Conservation (phyloP, 2,329 filamentous ascomycete genomes). For the Immersiporthe knoxdaviesiana region DNA sequence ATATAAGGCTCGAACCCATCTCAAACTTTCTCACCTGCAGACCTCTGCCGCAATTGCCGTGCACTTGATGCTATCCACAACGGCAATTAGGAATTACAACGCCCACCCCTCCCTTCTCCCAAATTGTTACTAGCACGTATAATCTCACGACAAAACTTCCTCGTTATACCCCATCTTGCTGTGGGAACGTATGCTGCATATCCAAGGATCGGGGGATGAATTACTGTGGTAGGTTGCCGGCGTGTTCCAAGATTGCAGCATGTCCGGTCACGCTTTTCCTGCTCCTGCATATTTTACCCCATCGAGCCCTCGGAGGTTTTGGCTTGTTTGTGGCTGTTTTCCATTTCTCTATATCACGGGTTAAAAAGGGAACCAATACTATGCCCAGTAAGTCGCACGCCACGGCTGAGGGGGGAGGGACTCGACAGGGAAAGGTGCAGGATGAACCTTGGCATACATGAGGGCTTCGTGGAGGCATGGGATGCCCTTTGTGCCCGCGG, state of each 20-base stretch:
- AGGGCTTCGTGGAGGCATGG: not conserved
- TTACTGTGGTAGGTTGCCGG: too few species aligned
- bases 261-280: not conserved
- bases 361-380: not conserved
- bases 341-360: not conserved
- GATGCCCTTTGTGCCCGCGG: not conserved
- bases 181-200: too few species aligned
- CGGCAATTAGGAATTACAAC: not conserved
- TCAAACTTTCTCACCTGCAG: not conserved
- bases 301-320: too few species aligned
- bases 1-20: not conserved
- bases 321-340: not conserved
- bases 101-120: too few species aligned
- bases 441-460: not conserved
- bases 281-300: not conserved
- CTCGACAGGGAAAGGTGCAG: not conserved
- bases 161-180: not conserved
- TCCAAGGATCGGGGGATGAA: not conserved
- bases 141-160: not conserved
- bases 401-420: not conserved
- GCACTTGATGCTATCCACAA: not conserved
- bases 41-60: conserved; percentile 1
- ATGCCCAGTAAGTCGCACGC: not conserved
- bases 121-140: not conserved
- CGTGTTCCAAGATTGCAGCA: not conserved